Base-by-base conservation (phyloP, 495 filamentous ascomycete species). In the Tuber borchii region DNA sequence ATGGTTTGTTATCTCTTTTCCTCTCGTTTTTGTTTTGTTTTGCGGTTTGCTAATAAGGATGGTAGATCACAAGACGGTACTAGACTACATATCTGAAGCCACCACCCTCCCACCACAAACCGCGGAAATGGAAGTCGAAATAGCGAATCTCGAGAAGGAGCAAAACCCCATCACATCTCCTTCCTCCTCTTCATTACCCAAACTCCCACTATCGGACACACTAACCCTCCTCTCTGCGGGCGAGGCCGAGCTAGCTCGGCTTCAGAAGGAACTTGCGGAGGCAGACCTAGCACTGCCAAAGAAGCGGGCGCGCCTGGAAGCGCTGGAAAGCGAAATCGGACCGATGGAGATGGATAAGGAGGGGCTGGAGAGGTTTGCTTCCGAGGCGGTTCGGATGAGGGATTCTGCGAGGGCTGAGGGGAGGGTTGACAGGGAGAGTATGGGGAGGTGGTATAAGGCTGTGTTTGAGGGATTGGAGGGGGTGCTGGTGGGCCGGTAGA, bases 371-470 rank as follows among this genome's bases (percentile, higher is more conserved):
- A 84, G 87, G 68, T 90, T 92, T 70, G 95, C 93, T 26, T 88
- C 87, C 74, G 94, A 99, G 82, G 94, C 94, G 7, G 88, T 89
- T 80, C 87, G 91, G 79, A 90, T 92, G 84, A 93, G 91, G 83
- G 91, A 93, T 80, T 87, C 90, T 46, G 90, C 87, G 26, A 76
- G 78, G 71, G 81, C 76, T 26, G 81, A 77, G 37, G 81, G 81
- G 17, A 76, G 56, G 79, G 81, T 61, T 17, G 78, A 80, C 42
- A 74, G 74, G 40, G 81, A 83, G 74, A 79, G 65, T 20, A 77
- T 82, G 72, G 81, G 81, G 46, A 83, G 74, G 73, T 82, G 78
- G 81, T 82, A 81, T 74, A 76, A 73, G 12, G 70, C 71, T 61
- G 73, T 81, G 20, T 74, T 74, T 69, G 74, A 77, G 43, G 79